Conservation (phyloP, 495 filamentous ascomycete genomes). For the Ramalina intermedia region DNA sequence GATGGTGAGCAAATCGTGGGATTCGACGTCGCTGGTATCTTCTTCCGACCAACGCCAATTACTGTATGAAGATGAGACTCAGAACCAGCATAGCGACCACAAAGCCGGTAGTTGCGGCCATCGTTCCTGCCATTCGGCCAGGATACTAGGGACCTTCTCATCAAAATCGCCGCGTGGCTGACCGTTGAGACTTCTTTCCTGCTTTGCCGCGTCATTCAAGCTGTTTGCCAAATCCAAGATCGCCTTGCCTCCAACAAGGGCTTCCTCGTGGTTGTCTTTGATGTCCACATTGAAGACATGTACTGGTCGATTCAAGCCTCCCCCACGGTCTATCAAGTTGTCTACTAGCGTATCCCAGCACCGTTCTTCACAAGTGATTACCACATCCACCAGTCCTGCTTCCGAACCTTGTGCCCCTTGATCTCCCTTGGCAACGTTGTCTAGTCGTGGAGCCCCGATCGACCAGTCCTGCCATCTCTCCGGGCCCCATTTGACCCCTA, state of each 20-base stretch:
- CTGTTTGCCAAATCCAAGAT: conserved; percentile 85
- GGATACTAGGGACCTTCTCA: conserved; percentile 79
- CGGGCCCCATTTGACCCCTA: conserved; percentile 81
- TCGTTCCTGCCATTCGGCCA: conserved; percentile 91
- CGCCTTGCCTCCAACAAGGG: conserved; percentile 73
- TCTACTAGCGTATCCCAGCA: conserved; percentile 99
- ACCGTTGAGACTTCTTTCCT: conserved; percentile 59
- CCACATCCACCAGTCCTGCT: conserved; percentile 80
- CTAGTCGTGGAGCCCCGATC: conserved; percentile 65
- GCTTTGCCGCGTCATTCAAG: conserved; percentile 65
- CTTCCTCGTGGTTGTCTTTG: conserved; percentile 96
- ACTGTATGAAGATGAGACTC: conserved; percentile 7
- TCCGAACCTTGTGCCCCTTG: conserved; percentile 67
- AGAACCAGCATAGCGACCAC: conserved; percentile 97
- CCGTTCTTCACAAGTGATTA: conserved; percentile 94
- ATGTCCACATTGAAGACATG: conserved; percentile 99
- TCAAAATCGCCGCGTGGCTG: conserved; percentile 67
- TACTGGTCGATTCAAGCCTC: conserved; percentile 74
- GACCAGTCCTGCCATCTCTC: conserved; percentile 99
- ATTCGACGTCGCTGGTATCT: background rate
- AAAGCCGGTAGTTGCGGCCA: conserved; percentile 82
- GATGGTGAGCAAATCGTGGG: background rate
- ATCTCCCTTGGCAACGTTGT: conserved; percentile 39
- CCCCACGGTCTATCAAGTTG: conserved; percentile 72
- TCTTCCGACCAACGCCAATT: background rate